phyloP scores from a whole-genome alignment of 345 rosid species.

The Capsella bursapastoris region DNA sequence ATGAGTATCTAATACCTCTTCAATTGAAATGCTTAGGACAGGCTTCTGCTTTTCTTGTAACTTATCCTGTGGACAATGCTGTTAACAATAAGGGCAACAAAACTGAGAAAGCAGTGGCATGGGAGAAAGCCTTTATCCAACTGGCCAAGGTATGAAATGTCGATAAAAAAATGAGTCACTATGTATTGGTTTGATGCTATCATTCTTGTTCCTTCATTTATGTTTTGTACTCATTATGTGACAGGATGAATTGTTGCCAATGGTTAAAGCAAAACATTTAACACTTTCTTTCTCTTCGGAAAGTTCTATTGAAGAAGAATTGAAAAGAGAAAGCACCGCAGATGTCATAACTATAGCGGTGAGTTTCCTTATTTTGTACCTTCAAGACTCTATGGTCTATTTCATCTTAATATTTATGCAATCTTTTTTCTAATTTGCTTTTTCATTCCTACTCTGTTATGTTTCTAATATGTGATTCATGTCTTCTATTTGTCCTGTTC shows the following conservation, averaged over 20 bases:
- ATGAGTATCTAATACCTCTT: slow-evolving; percentile 36
- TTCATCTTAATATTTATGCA: background rate
- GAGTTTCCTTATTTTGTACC: slow-evolving; percentile 23
- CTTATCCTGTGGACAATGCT: slow-evolving; percentile 92
- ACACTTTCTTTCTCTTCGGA: slow-evolving; percentile 93
- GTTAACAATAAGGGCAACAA: slow-evolving; percentile 66
- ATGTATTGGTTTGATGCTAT: background rate
- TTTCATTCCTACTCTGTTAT: slow-evolving; percentile 7
- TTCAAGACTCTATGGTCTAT: background rate
- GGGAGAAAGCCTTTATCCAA: slow-evolving; percentile 97
- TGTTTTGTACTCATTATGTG: slow-evolving; percentile 31
- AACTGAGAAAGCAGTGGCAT: slow-evolving; percentile 75
- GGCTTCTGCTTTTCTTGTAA: slow-evolving; percentile 94
- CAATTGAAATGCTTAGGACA: slow-evolving; percentile 50
- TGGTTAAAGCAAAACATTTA: slow-evolving; percentile 73
- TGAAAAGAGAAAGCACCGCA: slow-evolving; percentile 97
- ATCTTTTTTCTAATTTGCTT: background rate
- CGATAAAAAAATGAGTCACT: background rate
- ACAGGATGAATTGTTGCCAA: slow-evolving; percentile 85
- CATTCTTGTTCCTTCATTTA: slow-evolving; percentile 8
- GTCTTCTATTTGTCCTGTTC: slow-evolving; percentile 21
- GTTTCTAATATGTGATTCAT: slow-evolving; percentile 12
- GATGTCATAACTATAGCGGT: slow-evolving; percentile 91
- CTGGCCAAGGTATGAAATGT: slow-evolving; percentile 70
- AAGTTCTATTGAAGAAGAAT: slow-evolving; percentile 93